These are phyloP conservation scores for Pseudogymnoascus sp. DNA, from an alignment of 2,329 filamentous ascomycete genomes.

Conservation along the genomic window DNA sequence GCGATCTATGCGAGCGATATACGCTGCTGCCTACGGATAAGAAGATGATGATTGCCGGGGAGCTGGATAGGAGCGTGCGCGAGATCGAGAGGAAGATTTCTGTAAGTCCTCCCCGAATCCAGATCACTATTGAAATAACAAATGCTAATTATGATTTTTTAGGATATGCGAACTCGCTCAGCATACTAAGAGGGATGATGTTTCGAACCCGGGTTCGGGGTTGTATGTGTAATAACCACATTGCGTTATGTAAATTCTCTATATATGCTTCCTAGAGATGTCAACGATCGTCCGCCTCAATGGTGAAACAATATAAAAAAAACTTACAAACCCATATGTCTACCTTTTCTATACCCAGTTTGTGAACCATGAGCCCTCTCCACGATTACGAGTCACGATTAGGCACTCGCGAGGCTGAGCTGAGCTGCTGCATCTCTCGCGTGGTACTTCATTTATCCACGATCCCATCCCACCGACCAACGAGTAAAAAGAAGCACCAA, in stretches of 20 bases:
- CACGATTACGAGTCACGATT: neutral
- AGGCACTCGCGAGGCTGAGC: neutral
- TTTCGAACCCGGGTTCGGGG: neutral
- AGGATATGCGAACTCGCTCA: slow-evolving; percentile 51
- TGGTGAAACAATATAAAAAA: slow-evolving; percentile 2
- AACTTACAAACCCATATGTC: neutral
- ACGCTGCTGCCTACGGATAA: slow-evolving; percentile 75
- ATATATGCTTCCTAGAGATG: neutral
- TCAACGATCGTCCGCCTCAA: neutral
- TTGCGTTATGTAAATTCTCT: slow-evolving; percentile 2
- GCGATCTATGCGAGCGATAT: slow-evolving; percentile 91
- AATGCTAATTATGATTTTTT: slow-evolving; percentile 11
- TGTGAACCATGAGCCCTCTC: neutral
- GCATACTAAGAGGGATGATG: slow-evolving; percentile 33
- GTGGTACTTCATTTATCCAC: neutral
- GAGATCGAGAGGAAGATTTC: slow-evolving; percentile 97
- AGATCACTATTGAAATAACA: slow-evolving; percentile 11
- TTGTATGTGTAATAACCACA: slow-evolving; percentile 5
- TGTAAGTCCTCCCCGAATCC: slow-evolving; percentile 31
- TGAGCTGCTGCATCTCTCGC: neutral
- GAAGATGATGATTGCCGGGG: slow-evolving; percentile 90
- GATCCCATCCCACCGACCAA: neutral
- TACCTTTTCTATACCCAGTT: neutral
- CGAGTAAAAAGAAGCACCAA: neutral
- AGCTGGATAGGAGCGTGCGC: slow-evolving; percentile 80